These are phyloP conservation scores for Leucocoprinus birnbaumii DNA, from an alignment of 768 basidiomycete species.

Conservation along the genomic window DNA sequence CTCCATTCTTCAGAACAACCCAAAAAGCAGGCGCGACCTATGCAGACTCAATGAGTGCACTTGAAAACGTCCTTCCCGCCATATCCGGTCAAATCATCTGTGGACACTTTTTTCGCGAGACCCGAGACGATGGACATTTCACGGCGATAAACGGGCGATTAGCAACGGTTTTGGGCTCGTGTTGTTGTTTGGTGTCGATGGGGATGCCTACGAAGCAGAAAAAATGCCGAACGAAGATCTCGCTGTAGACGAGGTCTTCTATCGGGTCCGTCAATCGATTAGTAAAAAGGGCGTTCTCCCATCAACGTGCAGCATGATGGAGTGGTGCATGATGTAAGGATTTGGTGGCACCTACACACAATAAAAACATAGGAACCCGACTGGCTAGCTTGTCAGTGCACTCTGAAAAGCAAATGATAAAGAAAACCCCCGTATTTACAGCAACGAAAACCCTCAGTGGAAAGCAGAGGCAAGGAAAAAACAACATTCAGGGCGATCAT, in stretches of 20 bases:
- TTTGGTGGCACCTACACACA: too few relatives aligned
- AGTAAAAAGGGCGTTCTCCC: not conserved
- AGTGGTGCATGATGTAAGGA: too few relatives aligned
- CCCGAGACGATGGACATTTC: not conserved
- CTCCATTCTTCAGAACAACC: conserved; percentile 5
- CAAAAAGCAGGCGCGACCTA: not conserved
- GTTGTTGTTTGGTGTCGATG: not conserved
- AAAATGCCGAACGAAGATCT: not conserved
- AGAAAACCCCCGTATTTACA: too few relatives aligned
- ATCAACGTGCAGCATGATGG: too few relatives aligned
- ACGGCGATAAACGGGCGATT: conserved; percentile 9
- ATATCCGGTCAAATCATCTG: conserved; percentile 6
- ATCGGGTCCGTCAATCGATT: not conserved
- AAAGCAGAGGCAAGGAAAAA: too few relatives aligned
- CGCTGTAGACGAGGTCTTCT: not conserved
- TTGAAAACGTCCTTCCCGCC: not conserved
- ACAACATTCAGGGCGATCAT: too few relatives aligned
- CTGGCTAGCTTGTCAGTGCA: too few relatives aligned
- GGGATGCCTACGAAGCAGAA: not conserved
- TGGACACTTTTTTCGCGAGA: not conserved
- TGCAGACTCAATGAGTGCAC: not conserved
- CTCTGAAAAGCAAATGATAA: too few relatives aligned
- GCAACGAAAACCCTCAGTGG: too few relatives aligned
- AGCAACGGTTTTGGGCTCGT: not conserved
- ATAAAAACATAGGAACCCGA: too few relatives aligned